Evolutionary conservation across 2,329 filamentous ascomycete species (phyloP).

Genomic region (Seiridium cupressi): DNA sequence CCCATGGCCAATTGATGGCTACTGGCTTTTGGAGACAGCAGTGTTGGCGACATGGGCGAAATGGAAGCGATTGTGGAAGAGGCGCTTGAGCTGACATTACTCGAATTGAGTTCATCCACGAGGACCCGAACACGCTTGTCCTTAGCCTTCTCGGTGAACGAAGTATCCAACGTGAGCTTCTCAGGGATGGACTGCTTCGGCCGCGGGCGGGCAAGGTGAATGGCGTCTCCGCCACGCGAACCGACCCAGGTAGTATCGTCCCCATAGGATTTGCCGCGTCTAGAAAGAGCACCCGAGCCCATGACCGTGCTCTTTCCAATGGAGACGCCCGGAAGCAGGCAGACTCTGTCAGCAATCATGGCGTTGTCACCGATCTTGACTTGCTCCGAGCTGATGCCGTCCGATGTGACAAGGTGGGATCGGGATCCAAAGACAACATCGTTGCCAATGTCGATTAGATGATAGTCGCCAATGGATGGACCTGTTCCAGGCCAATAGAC

Average conservation of each 20-base stretch:
- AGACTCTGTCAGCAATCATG: slow-evolving; percentile 57
- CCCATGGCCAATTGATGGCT: background rate
- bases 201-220: slow-evolving; percentile 32
- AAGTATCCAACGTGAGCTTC: background rate
- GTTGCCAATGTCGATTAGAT: slow-evolving; percentile 53
- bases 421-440: slow-evolving; percentile 60
- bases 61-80: background rate
- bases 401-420: slow-evolving; percentile 51
- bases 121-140: background rate
- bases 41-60: background rate
- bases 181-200: background rate
- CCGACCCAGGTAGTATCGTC: slow-evolving; percentile 49
- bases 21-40: background rate
- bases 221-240: slow-evolving; percentile 47
- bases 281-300: slow-evolving; percentile 52
- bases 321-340: slow-evolving; percentile 48
- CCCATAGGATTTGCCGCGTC: slow-evolving; percentile 41
- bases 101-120: background rate
- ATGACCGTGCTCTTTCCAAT: slow-evolving; percentile 48
- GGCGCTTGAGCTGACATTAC: background rate
- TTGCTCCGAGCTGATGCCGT: slow-evolving; percentile 45
- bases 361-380: slow-evolving; percentile 46
- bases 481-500: slow-evolving; percentile 60
- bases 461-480: slow-evolving; percentile 51
- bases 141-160: background rate